phyloP scores from a whole-genome alignment of 805 yeast species.

The Lachancea meyersii region DNA sequence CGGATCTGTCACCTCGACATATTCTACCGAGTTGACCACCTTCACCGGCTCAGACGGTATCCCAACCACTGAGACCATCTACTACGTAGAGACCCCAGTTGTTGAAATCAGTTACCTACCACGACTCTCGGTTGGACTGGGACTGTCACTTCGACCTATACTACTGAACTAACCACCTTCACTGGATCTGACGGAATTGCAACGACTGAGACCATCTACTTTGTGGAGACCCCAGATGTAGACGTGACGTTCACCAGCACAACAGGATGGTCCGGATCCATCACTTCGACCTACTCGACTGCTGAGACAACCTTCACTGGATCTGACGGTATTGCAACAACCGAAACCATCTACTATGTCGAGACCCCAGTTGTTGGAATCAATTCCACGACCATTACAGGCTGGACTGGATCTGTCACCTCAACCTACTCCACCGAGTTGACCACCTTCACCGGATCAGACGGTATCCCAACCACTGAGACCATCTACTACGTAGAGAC shows the following conservation, averaged over 20 bases:
- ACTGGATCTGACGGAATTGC: constrained; percentile 2
- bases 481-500: constrained; percentile 15
- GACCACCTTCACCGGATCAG: constrained; percentile 8
- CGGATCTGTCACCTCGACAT: constrained; percentile 6
- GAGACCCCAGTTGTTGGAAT: constrained; percentile 13
- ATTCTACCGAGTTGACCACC: constrained; percentile 7
- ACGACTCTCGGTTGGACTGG: background rate
- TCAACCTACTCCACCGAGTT: constrained; percentile 11
- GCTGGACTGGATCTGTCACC: constrained; percentile 15
- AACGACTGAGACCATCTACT: constrained; percentile 10
- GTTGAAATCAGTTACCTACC: constrained; percentile 12
- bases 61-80: constrained; percentile 10
- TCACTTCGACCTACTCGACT: constrained; percentile 13
- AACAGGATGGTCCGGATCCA: constrained; percentile 13
- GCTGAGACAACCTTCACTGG: constrained; percentile 11
- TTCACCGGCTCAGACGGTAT: constrained; percentile 10
- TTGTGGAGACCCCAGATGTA: constrained; percentile 8
- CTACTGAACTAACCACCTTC: constrained; percentile 8
- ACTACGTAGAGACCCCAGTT: constrained; percentile 16
- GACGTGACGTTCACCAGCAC: constrained; percentile 8
- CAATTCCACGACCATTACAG: constrained; percentile 10
- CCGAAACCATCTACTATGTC: constrained; percentile 13
- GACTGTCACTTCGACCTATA: constrained; percentile 4
- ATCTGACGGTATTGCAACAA: constrained; percentile 9
- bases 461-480: constrained; percentile 11